Conservation (phyloP, 495 filamentous ascomycete genomes). For the Penicillium riverlandense region DNA sequence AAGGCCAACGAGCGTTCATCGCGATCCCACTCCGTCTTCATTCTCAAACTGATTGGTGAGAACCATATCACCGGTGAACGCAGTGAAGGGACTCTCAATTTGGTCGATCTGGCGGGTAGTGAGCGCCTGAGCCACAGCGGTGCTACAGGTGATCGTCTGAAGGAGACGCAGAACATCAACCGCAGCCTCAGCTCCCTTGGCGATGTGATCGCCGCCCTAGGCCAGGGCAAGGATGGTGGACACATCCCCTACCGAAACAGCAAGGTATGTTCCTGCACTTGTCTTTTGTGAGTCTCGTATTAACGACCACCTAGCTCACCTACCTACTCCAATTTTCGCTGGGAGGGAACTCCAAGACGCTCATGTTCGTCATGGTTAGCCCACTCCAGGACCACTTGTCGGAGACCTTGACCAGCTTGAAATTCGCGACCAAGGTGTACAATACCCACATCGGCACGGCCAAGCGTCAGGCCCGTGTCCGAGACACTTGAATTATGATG, state of each 20-base stretch:
- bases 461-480: conserved; percentile 63
- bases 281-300: neutral
- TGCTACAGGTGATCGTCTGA: conserved; percentile 76
- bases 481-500: conserved; percentile 33
- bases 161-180: conserved; percentile 97
- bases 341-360: conserved; percentile 90
- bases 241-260: conserved; percentile 94
- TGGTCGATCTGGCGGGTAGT: conserved; percentile 92
- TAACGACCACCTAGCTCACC: conserved; percentile 55
- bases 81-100: conserved; percentile 88
- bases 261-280: conserved; percentile 51
- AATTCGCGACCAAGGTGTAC: conserved; percentile 93
- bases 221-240: conserved; percentile 73
- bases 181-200: conserved; percentile 84
- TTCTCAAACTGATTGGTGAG: conserved; percentile 77
- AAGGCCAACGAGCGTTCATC: conserved; percentile 94
- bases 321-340: conserved; percentile 94
- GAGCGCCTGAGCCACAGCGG: conserved; percentile 82
- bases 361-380: conserved; percentile 99
- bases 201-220: conserved; percentile 88
- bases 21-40: conserved; percentile 92
- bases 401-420: conserved; percentile 90
- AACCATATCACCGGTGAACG: conserved; percentile 76
- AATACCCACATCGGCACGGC: conserved; percentile 87
- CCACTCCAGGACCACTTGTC: conserved; percentile 84